These are phyloP conservation scores for Aspergillus indologenus DNA, from an alignment of 495 filamentous ascomycete species.

Conservation along the genomic window DNA sequence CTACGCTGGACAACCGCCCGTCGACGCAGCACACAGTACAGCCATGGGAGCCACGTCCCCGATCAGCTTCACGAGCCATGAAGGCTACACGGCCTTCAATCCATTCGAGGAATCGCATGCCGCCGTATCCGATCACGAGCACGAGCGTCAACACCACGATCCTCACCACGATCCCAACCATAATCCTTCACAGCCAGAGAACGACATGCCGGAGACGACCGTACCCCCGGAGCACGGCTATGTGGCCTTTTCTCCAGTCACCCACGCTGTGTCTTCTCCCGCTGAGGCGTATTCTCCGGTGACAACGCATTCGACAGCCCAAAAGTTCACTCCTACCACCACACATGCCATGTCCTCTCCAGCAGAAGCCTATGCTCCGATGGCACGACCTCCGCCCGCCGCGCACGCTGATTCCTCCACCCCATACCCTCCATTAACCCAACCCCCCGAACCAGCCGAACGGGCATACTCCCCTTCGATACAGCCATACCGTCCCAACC, in stretches of 20 bases:
- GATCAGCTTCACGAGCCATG: constrained; percentile 10
- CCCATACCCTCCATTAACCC: not conserved
- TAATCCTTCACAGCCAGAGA: not conserved
- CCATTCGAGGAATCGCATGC: not conserved
- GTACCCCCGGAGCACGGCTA: not conserved
- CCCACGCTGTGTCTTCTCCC: not conserved
- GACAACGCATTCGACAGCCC: not conserved
- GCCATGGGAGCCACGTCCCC: constrained; percentile 10
- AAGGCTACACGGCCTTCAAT: constrained; percentile 31
- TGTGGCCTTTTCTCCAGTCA: not conserved
- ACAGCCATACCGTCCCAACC: not conserved
- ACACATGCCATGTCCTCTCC: not conserved
- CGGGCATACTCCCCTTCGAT: not conserved
- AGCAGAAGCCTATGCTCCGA: not conserved
- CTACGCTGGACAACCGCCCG: constrained; percentile 8
- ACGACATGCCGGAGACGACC: not conserved
- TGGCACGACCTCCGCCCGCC: no score
- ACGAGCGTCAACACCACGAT: not conserved
- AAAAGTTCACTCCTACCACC: not conserved
- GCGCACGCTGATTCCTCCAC: not conserved
- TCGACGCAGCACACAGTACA: constrained; percentile 7
- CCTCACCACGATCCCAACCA: no score
- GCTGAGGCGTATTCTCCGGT: not conserved
- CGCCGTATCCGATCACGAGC: not conserved
- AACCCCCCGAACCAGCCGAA: not conserved